phyloP scores from a whole-genome alignment of 2,329 filamentous ascomycete species.

The Huntiella abstrusa region DNA sequence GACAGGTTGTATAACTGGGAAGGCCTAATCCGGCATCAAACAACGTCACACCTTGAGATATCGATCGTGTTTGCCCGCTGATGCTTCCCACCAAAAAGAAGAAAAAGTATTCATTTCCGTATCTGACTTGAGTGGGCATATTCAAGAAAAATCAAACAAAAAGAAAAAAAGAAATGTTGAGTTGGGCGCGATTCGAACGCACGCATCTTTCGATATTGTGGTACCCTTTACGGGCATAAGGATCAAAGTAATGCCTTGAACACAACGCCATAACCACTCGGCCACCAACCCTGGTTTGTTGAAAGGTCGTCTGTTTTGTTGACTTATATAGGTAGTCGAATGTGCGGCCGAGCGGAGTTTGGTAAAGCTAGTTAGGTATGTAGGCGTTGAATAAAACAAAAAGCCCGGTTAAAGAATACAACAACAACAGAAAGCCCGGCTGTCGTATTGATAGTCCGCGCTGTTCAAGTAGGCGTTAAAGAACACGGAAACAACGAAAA shows the following conservation, averaged over 20 bases:
- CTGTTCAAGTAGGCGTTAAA: too few relatives aligned
- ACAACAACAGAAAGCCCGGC: too few relatives aligned
- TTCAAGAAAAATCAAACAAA: neutral
- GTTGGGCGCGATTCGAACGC: conserved; percentile 12
- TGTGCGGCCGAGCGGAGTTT: too few relatives aligned
- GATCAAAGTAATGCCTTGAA: conserved; percentile 11
- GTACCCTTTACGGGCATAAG: conserved; percentile 11
- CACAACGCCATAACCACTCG: conserved; percentile 9
- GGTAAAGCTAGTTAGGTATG: too few relatives aligned
- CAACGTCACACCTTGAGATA: neutral
- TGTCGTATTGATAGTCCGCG: too few relatives aligned
- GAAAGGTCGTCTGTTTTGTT: too few relatives aligned
- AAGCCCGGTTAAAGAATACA: too few relatives aligned
- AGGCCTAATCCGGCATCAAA: neutral
- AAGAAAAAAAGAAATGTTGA: conserved; percentile 5
- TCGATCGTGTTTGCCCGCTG: neutral
- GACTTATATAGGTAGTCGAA: too few relatives aligned
- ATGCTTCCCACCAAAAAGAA: neutral
- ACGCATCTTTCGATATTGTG: conserved; percentile 11
- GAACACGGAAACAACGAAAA: too few relatives aligned
- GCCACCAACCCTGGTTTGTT: conserved; percentile 7
- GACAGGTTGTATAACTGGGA: neutral
- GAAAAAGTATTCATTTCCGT: neutral
- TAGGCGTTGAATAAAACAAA: too few relatives aligned
- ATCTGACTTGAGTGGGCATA: neutral